Conservation (phyloP, 257 asterid genomes). For the Nicotiana attenuata region DNA sequence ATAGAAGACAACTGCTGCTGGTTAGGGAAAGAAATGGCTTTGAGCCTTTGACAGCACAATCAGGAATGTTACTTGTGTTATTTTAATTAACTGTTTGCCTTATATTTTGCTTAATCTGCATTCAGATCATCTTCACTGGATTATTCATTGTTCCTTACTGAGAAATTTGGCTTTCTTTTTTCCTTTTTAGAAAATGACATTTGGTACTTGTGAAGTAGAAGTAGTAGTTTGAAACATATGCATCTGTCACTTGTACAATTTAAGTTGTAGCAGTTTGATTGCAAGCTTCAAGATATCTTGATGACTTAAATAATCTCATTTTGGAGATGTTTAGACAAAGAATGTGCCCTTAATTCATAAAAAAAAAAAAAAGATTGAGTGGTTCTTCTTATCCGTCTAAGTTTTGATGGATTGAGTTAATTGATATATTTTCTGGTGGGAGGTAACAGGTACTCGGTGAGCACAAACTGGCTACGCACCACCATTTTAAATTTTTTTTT, state of each 20-base stretch:
- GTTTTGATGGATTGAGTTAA: not conserved
- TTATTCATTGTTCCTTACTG: not conserved
- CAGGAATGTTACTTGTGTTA: not conserved
- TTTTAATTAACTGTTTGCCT: not conserved
- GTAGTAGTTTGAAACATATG: not conserved
- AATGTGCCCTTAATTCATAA: not conserved
- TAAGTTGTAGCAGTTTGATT: not conserved
- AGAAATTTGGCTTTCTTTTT: too few species aligned
- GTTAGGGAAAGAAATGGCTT: constrained; percentile 9
- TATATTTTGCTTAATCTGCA: not conserved
- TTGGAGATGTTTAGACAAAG: too few species aligned
- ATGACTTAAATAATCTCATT: not conserved
- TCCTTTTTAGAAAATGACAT: too few species aligned
- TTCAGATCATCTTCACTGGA: not conserved
- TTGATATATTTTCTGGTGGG: not conserved
- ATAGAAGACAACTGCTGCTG: not conserved
- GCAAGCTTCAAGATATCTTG: not conserved
- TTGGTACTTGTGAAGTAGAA: not conserved
- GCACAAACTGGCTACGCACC: not conserved
- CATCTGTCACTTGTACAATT: not conserved
- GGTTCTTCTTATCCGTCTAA: not conserved
- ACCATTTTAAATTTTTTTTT: too few species aligned
- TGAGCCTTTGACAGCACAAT: not conserved
- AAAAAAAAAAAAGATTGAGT: not conserved
- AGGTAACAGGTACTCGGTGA: not conserved